Percentiles rank a stretch among this genome's conserved stretches.
phyloP scores from a whole-genome alignment of 192 early-diverging fungal species.

The Gryganskiella cystojenkinii region DNA sequence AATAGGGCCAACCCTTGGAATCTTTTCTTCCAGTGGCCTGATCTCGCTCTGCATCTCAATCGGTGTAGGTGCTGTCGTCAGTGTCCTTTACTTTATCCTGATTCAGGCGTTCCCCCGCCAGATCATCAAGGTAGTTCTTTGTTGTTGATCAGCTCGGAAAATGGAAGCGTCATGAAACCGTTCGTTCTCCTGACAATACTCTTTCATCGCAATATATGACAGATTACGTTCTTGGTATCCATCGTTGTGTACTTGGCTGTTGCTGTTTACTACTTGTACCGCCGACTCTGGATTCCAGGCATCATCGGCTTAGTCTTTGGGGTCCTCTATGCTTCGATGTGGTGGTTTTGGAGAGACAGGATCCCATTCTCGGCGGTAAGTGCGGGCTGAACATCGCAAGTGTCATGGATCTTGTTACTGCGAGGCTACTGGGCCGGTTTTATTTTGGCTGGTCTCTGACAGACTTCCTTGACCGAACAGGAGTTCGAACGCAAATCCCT shows the following conservation, averaged over 20 bases:
- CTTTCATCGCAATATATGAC: too few relatives aligned
- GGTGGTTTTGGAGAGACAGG: conserved; percentile 47
- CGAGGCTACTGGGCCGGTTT: too few relatives aligned
- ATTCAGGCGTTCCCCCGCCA: conserved; percentile 58
- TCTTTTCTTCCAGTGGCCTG: conserved; percentile 44
- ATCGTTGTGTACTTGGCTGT: conserved; percentile 64
- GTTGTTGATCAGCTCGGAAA: too few relatives aligned
- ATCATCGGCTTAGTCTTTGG: conserved; percentile 64
- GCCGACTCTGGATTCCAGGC: conserved; percentile 63
- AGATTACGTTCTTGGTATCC: conserved; percentile 64
- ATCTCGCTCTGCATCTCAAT: conserved; percentile 63
- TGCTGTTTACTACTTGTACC: conserved; percentile 65
- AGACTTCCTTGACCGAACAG: too few relatives aligned
- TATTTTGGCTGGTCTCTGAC: too few relatives aligned
- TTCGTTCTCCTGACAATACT: too few relatives aligned
- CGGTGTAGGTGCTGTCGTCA: conserved; percentile 66
- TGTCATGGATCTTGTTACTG: not conserved
- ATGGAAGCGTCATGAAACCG: too few relatives aligned
- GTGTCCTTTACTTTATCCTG: conserved; percentile 64
- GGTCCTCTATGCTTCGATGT: conserved; percentile 65
- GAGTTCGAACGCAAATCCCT: too few relatives aligned
- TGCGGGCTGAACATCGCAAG: too few relatives aligned
- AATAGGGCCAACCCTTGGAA: conserved; percentile 4
- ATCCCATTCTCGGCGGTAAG: conserved; percentile 43
- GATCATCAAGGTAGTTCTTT: conserved; percentile 47